Percentiles rank a stretch among this genome's conserved stretches.
Conservation (phyloP, 495 filamentous ascomycete genomes). For the Neurospora africana region DNA sequence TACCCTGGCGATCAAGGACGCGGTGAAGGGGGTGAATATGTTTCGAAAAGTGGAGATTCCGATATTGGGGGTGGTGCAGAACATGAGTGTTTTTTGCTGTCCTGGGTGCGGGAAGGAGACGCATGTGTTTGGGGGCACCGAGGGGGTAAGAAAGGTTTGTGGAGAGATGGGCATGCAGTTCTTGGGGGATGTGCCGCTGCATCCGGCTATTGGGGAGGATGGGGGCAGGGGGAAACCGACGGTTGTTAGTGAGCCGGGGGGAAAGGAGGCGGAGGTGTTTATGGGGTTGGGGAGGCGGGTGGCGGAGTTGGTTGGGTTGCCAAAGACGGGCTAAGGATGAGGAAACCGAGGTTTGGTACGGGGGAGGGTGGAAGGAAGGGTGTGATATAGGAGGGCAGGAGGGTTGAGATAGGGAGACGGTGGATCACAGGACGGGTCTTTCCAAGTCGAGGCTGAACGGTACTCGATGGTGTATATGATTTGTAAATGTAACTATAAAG, state of each 20-base stretch:
- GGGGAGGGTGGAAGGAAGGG: background rate
- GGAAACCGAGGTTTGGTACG: too few relatives aligned
- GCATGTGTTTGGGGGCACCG: slow-evolving; percentile 61
- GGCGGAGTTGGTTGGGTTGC: slow-evolving; percentile 37
- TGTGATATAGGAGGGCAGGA: background rate
- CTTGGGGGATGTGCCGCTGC: slow-evolving; percentile 81
- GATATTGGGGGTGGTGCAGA: slow-evolving; percentile 84
- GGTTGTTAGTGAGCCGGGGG: slow-evolving; percentile 73
- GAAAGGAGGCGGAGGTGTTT: slow-evolving; percentile 61
- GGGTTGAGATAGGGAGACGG: background rate
- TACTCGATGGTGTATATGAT: background rate
- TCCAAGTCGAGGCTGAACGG: background rate
- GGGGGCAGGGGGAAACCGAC: slow-evolving; percentile 84
- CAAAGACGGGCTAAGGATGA: too few relatives aligned
- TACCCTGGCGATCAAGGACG: slow-evolving; percentile 79
- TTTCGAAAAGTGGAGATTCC: slow-evolving; percentile 71
- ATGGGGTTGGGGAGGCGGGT: slow-evolving; percentile 56
- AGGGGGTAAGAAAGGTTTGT: slow-evolving; percentile 35
- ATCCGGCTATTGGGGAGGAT: slow-evolving; percentile 79
- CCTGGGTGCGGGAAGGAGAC: slow-evolving; percentile 64
- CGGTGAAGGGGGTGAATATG: slow-evolving; percentile 82
- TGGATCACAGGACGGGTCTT: background rate
- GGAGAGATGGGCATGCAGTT: slow-evolving; percentile 45
- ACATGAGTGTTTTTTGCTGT: slow-evolving; percentile 85
- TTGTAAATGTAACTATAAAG: background rate